A percentile compares a stretch with the other conserved stretches of the same genome.
Evolutionary conservation across 2,329 filamentous ascomycete genomes (phyloP).

Genomic region (Alternaria postmessia): DNA sequence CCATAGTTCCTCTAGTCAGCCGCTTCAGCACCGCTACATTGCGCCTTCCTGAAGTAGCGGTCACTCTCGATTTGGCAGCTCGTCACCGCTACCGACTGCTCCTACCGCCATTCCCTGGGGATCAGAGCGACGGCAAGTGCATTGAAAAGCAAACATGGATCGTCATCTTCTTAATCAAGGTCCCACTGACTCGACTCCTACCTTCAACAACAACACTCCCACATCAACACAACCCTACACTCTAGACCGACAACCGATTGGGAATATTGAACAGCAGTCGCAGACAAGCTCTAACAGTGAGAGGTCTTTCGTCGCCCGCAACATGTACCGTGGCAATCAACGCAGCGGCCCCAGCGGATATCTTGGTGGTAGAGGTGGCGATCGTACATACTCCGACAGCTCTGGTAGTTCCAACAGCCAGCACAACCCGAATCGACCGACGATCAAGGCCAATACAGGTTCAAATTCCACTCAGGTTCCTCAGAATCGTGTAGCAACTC

Average conservation of each 20-base stretch:
- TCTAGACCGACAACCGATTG: background rate
- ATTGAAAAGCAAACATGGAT: conserved; percentile 16
- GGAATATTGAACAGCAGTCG: conserved; percentile 6
- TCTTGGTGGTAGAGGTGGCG: conserved; percentile 16
- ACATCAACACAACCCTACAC: background rate
- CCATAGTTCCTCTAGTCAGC: background rate
- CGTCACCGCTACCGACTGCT: background rate
- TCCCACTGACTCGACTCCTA: conserved; percentile 8
- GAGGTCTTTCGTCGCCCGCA: background rate
- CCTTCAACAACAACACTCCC: background rate
- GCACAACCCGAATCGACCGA: conserved; percentile 8
- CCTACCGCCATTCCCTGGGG: background rate
- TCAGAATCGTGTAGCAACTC: conserved; percentile 1
- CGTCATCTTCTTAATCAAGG: background rate
- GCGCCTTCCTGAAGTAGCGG: conserved; percentile 13
- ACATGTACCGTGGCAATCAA: conserved; percentile 20
- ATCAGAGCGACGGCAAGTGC: conserved; percentile 5
- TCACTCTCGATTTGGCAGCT: conserved; percentile 9
- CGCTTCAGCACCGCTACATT: conserved; percentile 8
- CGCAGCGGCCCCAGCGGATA: conserved; percentile 14
- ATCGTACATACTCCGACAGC: conserved; percentile 22
- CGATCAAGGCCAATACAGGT: background rate
- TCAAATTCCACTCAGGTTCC: background rate
- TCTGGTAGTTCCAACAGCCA: conserved; percentile 24
- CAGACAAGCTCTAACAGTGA: conserved; percentile 10